Percentiles rank a stretch among this genome's conserved stretches.
Evolutionary conservation across 768 basidiomycete species (phyloP).

Genomic region (Hysterangium stoloniferum): DNA sequence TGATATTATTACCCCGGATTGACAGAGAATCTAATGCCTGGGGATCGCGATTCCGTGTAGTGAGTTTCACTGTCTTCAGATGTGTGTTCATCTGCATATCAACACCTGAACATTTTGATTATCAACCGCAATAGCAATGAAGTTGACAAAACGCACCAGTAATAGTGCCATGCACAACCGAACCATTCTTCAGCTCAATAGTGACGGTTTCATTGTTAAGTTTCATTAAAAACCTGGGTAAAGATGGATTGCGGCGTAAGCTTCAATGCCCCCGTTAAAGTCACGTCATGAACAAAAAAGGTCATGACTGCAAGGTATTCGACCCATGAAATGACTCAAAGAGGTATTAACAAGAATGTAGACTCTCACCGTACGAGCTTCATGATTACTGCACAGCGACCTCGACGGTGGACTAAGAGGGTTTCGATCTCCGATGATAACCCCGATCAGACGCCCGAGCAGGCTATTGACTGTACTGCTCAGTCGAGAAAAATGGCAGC

Average conservation of each 20-base stretch:
- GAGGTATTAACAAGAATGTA: conserved; percentile 3
- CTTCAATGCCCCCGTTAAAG: conserved; percentile 2
- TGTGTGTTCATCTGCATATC: conserved; percentile 99
- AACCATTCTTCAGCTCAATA: conserved; percentile 96
- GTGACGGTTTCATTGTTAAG: conserved; percentile 99
- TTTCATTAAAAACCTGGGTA: conserved; percentile 92
- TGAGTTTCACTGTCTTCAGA: conserved; percentile 95
- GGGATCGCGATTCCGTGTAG: conserved; percentile 85
- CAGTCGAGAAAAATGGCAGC: background rate
- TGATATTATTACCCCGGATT: conserved; percentile 93
- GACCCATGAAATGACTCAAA: conserved; percentile 6
- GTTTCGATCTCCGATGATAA: conserved; percentile 3
- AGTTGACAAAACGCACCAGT: conserved; percentile 54
- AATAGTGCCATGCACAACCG: conserved; percentile 91
- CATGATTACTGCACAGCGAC: conserved; percentile 37
- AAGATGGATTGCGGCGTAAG: conserved; percentile 15
- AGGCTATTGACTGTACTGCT: background rate
- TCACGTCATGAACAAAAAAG: conserved; percentile 13
- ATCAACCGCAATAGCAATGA: background rate
- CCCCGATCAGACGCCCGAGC: background rate
- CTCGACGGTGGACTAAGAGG: background rate
- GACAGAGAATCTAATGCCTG: conserved; percentile 82
- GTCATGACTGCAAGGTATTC: conserved; percentile 12
- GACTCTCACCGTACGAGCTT: conserved; percentile 72
- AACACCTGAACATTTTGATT: conserved; percentile 53